Evolutionary conservation across 2,329 filamentous ascomycete species (phyloP), one percentile per base, ranked within the genome.

Genomic region (Penicillium sp.): DNA sequence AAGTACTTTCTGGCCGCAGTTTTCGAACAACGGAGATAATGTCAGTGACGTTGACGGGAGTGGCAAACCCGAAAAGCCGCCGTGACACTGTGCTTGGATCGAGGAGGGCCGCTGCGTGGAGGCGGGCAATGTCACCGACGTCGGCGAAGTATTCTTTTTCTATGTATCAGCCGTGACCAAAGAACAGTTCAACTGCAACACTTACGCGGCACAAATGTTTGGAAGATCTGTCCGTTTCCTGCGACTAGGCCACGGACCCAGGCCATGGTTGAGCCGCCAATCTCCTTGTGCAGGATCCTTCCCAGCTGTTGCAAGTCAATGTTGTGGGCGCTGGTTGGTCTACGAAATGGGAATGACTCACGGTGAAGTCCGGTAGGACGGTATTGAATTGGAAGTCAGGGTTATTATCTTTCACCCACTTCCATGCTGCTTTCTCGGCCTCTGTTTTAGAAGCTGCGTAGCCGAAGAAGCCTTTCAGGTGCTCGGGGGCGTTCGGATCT

Each of bases 391-490:
- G 65, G 52, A 78, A 78, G 1, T 43, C 29, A 0, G 75, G 72
- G 22, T 73, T 72, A 10, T 72, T 67, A 36, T 76, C 67, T 30
- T 69, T 57, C 36, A 76, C 58, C 57, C 72, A 78, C 30, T 70
- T 69, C 73, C 75, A 77, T 29, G 74, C 60, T 3, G 68, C 73
- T 41, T 71, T 71, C 60, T 79, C 76, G 1, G 67, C 70, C 52
- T 73, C 68, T 0, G 69, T 72, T 56, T 79, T 80, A 45, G 71
- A 71, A 0, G 76, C 77, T 1, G 64, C 66, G 49, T 80, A 80
- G 1, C 75, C 35, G 18, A 33, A 25, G 1, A 48, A 4, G 6
- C 39, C n/a, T 41, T 60, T 50, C 61, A 63, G 18, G 64, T 67
- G 4, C 62, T 64, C 22, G 62, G 59, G 45, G 58, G 61, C n/a